Evolutionary conservation across 306 rosid species (phyloP).

Genomic region (Corylus heterophylla): DNA sequence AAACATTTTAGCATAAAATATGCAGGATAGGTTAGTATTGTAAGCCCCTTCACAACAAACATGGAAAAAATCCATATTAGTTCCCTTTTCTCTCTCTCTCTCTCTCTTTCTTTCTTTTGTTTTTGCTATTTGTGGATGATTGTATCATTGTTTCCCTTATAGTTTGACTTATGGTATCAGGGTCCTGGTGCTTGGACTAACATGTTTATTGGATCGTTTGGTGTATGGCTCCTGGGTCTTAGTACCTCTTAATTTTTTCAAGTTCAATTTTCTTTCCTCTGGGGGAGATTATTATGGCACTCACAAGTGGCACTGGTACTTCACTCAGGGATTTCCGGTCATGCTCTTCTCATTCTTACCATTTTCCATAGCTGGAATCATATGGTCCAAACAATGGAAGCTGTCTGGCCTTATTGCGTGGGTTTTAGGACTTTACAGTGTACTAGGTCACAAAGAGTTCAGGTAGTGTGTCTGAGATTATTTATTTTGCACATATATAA

Average conservation of each 20-base stretch:
- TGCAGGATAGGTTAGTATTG: not conserved
- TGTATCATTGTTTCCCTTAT: conserved; percentile 13
- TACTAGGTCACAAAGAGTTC: conserved; percentile 95
- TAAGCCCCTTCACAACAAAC: not conserved
- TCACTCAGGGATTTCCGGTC: conserved; percentile 85
- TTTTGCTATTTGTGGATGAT: not conserved
- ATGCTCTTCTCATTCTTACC: conserved; percentile 83
- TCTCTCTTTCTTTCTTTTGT: conserved; percentile 6
- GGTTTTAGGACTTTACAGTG: conserved; percentile 80
- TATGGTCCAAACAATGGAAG: conserved; percentile 79
- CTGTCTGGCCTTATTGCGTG: conserved; percentile 74
- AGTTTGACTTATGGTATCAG: conserved; percentile 43
- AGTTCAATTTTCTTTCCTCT: conserved; percentile 87
- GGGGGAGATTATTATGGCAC: conserved; percentile 99
- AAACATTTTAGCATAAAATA: not conserved
- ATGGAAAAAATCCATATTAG: not conserved
- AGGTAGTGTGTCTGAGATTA: conserved; percentile 48
- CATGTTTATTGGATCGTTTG: conserved; percentile 65
- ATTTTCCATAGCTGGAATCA: conserved; percentile 71
- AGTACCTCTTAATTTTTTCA: conserved; percentile 87
- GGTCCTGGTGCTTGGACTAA: conserved; percentile 69
- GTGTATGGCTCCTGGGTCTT: conserved; percentile 84
- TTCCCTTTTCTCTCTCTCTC: not conserved
- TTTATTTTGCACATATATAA: conserved; percentile 12
- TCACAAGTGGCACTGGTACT: conserved; percentile 99